These are phyloP conservation scores for Blastobotrys chiropterorum DNA, from an alignment of 805 yeast species.

Conservation along the genomic window DNA sequence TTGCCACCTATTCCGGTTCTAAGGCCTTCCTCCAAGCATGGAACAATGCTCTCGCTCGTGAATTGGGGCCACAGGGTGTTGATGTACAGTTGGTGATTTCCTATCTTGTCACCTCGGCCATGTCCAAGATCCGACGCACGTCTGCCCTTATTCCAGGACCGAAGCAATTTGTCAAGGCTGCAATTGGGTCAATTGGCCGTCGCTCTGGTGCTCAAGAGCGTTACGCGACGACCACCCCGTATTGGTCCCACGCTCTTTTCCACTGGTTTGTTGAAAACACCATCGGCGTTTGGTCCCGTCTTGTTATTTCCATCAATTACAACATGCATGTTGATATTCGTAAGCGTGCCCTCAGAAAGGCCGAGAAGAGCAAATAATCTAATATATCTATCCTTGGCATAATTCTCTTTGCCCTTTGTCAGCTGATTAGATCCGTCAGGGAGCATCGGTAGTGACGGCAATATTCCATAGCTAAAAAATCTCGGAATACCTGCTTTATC, in stretches of 20 bases:
- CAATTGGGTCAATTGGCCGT: slow-evolving; percentile 66
- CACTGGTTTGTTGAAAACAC: slow-evolving; percentile 71
- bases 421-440: too few species aligned
- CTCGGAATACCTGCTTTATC: too few species aligned
- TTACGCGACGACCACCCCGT: slow-evolving; percentile 82
- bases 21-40: slow-evolving; percentile 92
- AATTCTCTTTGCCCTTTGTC: too few species aligned
- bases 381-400: too few species aligned
- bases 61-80: slow-evolving; percentile 57
- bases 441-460: too few species aligned
- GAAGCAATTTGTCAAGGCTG: slow-evolving; percentile 65
- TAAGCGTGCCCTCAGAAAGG: slow-evolving; percentile 73
- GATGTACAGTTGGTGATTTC: slow-evolving; percentile 85
- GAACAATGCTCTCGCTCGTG: slow-evolving; percentile 86
- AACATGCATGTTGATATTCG: slow-evolving; percentile 78
- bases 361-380: slow-evolving; percentile 32
- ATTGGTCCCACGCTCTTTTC: slow-evolving; percentile 88
- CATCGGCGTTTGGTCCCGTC: slow-evolving; percentile 71
- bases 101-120: slow-evolving; percentile 87
- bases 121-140: slow-evolving; percentile 86
- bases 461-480: too few species aligned
- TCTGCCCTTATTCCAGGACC: slow-evolving; percentile 78
- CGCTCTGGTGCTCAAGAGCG: slow-evolving; percentile 92
- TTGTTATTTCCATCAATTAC: slow-evolving; percentile 64
- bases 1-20: slow-evolving; percentile 94